Percentiles rank a stretch among this genome's conserved stretches.
Conservation (phyloP, 2,329 filamentous ascomycete species). For the Coniella lustricola region DNA sequence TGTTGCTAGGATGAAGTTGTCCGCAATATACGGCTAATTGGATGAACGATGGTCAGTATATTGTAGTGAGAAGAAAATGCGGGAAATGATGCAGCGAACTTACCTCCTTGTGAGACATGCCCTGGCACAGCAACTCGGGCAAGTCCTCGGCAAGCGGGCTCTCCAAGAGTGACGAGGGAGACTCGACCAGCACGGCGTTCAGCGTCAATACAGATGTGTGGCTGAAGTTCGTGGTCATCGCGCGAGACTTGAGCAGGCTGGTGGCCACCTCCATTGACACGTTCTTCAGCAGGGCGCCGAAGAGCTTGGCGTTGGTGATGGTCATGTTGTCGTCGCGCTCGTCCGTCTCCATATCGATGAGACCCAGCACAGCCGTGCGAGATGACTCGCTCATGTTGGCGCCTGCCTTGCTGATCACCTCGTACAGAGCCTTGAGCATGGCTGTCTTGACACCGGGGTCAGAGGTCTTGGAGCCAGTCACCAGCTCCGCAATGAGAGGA, state of each 20-base stretch:
- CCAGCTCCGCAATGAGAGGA: slow-evolving; percentile 83
- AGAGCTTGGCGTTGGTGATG: slow-evolving; percentile 82
- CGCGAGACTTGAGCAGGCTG: slow-evolving; percentile 57
- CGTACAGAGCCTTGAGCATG: slow-evolving; percentile 94
- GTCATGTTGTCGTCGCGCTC: slow-evolving; percentile 71
- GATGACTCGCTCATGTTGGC: slow-evolving; percentile 91
- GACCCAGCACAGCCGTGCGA: slow-evolving; percentile 71
- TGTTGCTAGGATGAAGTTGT: slow-evolving; percentile 82
- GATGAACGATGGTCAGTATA: slow-evolving; percentile 1
- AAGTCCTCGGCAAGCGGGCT: slow-evolving; percentile 64
- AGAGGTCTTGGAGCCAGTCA: slow-evolving; percentile 87
- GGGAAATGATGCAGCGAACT: slow-evolving; percentile 28
- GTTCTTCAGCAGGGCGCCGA: slow-evolving; percentile 85
- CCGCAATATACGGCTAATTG: slow-evolving; percentile 69
- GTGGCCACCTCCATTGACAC: slow-evolving; percentile 65
- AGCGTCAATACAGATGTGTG: slow-evolving; percentile 77
- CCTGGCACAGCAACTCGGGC: slow-evolving; percentile 69
- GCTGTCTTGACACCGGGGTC: slow-evolving; percentile 85
- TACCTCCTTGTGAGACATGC: slow-evolving; percentile 70
- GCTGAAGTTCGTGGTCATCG: slow-evolving; percentile 69
- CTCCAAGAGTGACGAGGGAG: slow-evolving; percentile 61
- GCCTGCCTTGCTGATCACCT: slow-evolving; percentile 92
- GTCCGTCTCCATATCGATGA: slow-evolving; percentile 81
- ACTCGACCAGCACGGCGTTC: slow-evolving; percentile 82
- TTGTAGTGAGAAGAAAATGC: background rate